Evolutionary conservation across 176 grass and related monocot genomes (phyloP), one percentile per base, ranked within the genome.

Genomic region (Tillandsia leiboldiana): DNA sequence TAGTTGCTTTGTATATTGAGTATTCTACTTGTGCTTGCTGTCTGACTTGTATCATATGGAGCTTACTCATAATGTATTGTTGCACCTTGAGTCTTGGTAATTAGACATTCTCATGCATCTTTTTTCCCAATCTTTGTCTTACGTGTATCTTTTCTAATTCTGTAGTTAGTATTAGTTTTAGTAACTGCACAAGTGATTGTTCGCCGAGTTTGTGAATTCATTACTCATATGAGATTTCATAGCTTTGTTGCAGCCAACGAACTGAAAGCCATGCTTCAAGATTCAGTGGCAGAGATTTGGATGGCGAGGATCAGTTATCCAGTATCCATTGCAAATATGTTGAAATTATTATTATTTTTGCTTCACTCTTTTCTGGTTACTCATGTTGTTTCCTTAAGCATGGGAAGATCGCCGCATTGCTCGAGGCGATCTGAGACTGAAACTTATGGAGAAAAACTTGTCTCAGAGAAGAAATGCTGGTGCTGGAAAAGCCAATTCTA

Each of bases 401-500:
- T 68, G 77, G 75, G 56, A 83, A 85, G 89, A 67, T 80, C 24
- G 50, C 24, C 79, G 67, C 67, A 65, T 88, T 66, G 80, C 77
- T 28, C 79, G 65, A 69, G 64, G 83, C 80, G 89, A 92, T 78
- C 75, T 92, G 72, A 88, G 89, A 83, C 58, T 87, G 67, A 92
- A 92, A 79, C 89, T 92, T 80, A 78, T 88, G 68, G 80, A 78
- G 69, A 88, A 85, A 88, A 72, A 82, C 73, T 49, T 80, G 70
- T 68, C 78, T 68, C 72, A 78, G 53, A 84, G 75, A 67, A 78
- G 73, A 74, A 78, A 83, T 77, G 26, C 63, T 79, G 75, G 48
- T 65, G 9, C 24, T 33, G 62, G 64, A 57, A 59, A 80, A 76
- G 84, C 73, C 29, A 72, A 42, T 42, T 42, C 33, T 42, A 42